Conservation (phyloP, 257 asterid species). For the Plantago major region DNA sequence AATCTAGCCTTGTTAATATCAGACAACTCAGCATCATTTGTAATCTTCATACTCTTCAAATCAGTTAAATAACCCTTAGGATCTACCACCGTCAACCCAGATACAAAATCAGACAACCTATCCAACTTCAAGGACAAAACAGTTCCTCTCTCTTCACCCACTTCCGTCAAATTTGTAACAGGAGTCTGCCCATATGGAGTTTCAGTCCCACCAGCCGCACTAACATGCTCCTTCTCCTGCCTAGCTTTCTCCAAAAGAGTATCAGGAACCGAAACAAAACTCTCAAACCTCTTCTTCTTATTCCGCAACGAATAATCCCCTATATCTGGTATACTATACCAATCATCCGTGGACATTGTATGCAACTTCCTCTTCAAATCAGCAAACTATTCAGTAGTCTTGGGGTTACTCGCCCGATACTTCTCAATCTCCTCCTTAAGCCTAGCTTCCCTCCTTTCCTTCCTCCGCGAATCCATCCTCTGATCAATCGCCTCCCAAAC, state of each 20-base stretch:
- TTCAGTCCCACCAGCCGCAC: conserved; percentile 76
- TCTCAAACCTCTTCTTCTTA: conserved; percentile 88
- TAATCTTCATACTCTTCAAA: conserved; percentile 88
- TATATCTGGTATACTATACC: conserved; percentile 89
- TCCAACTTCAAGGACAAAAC: conserved; percentile 83
- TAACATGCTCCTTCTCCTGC: conserved; percentile 90
- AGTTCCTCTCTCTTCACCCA: conserved; percentile 96
- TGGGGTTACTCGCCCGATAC: conserved; percentile 82
- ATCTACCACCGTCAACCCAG: conserved; percentile 89
- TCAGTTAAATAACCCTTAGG: conserved; percentile 97
- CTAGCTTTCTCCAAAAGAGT: conserved; percentile 87
- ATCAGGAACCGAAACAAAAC: conserved; percentile 86
- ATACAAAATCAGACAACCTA: conserved; percentile 74
- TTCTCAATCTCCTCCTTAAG: conserved; percentile 87
- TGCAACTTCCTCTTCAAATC: conserved; percentile 79
- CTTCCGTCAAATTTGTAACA: conserved; percentile 88
- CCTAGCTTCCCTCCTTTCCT: conserved; percentile 91
- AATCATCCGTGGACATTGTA: conserved; percentile 55
- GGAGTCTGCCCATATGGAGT: conserved; percentile 91
- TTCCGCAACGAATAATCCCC: conserved; percentile 79
- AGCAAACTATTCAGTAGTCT: conserved; percentile 86
- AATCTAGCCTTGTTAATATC: conserved; percentile 88
- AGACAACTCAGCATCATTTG: conserved; percentile 89
- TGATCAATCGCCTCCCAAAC: conserved; percentile 82
- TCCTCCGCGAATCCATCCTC: conserved; percentile 87